Percentiles rank a stretch among this genome's conserved stretches.
phyloP scores from a whole-genome alignment of 2,329 filamentous ascomycete species.

The Cordyceps javanica region DNA sequence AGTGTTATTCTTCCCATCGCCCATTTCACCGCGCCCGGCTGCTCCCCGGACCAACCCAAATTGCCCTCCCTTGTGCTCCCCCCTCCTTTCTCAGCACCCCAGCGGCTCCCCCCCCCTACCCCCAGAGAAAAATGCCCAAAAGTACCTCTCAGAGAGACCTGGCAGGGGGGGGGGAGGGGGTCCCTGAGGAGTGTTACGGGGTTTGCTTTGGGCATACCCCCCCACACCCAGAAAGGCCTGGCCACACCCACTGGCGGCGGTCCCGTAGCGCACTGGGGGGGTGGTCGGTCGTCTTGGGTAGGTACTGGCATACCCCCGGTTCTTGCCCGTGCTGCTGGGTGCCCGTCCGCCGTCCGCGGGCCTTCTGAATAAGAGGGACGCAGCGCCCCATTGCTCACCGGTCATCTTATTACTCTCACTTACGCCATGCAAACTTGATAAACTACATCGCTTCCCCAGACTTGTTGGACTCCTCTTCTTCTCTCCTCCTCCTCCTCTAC shows the following conservation, averaged over 20 bases:
- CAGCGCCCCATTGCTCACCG: slow-evolving; percentile 20
- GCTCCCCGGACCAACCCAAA: slow-evolving; percentile 3
- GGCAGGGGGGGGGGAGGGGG: not conserved
- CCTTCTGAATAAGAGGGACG: slow-evolving; percentile 12
- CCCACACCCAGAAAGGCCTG: not conserved
- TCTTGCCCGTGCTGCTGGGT: slow-evolving; percentile 9
- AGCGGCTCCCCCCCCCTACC: not conserved
- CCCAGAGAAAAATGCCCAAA: slow-evolving; percentile 6
- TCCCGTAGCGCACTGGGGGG: slow-evolving; percentile 3
- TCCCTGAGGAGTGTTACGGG: not conserved
- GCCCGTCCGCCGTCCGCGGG: not conserved
- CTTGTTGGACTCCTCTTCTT: slow-evolving; percentile 7
- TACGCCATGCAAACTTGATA: slow-evolving; percentile 19
- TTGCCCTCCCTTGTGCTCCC: slow-evolving; percentile 2
- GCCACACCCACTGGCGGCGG: slow-evolving; percentile 8
- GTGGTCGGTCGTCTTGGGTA: not conserved
- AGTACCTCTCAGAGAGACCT: not conserved
- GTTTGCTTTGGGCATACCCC: not conserved
- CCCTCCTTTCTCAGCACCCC: not conserved
- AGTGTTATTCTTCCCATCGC: not conserved
- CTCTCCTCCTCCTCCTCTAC: slow-evolving; percentile 17
- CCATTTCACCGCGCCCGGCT: not conserved
- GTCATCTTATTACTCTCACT: slow-evolving; percentile 19
- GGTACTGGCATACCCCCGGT: slow-evolving; percentile 9
- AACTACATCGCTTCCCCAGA: slow-evolving; percentile 21